Percentiles rank a stretch among this genome's conserved stretches.
Conservation (phyloP, 257 asterid species). For the Oldenlandia corymbosa region DNA sequence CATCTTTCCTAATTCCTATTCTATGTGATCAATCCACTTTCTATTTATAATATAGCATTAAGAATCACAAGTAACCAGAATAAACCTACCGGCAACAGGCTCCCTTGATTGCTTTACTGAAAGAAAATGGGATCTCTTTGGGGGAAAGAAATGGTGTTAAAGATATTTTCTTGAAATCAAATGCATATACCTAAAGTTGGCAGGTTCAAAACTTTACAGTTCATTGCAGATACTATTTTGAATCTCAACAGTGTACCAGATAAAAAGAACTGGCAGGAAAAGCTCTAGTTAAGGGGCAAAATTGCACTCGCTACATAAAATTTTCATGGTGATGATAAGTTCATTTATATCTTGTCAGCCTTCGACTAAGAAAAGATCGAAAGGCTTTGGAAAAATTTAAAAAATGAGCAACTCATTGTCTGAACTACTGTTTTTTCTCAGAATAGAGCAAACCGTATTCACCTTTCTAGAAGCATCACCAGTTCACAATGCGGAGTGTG, state of each 20-base stretch:
- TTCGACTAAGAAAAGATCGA: not conserved
- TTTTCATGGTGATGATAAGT: not conserved
- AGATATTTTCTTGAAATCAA: not conserved
- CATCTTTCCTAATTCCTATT: not conserved
- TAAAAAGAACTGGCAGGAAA: not conserved
- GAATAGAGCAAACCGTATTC: not conserved
- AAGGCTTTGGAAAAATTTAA: too few relatives aligned
- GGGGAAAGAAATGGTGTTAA: not conserved
- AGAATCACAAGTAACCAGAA: constrained; percentile 10
- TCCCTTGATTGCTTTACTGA: not conserved
- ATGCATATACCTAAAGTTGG: not conserved
- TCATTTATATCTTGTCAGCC: not conserved
- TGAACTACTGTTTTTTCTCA: not conserved
- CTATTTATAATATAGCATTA: constrained; percentile 2
- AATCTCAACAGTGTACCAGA: not conserved
- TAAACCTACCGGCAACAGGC: not conserved
- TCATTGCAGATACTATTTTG: not conserved
- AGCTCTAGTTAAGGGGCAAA: not conserved
- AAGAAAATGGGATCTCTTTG: not conserved
- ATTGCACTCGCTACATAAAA: not conserved
- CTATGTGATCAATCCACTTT: not conserved
- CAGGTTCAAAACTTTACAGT: not conserved
- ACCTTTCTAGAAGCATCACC: constrained; percentile 97
- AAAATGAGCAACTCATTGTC: not conserved
- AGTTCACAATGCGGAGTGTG: constrained; percentile 92